Percentiles rank a stretch among this genome's conserved stretches.
Conservation (phyloP, 2,329 filamentous ascomycete species). For the Diaporthe ampelina region DNA sequence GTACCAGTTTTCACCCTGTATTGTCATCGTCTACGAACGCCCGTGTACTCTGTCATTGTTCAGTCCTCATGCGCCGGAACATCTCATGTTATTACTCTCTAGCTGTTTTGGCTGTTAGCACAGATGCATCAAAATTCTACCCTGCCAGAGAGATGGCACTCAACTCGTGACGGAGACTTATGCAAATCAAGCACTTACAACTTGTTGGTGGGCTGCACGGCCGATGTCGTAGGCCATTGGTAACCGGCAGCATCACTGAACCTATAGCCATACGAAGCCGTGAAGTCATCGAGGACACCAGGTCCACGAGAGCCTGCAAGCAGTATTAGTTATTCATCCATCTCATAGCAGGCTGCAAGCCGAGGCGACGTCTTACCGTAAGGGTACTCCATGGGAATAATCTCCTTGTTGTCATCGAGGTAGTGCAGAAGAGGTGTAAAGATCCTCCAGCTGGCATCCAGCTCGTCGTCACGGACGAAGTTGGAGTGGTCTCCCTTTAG, state of each 20-base stretch:
- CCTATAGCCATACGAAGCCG: constrained; percentile 97
- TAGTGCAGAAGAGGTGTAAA: constrained; percentile 98
- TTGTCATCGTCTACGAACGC: constrained; percentile 25
- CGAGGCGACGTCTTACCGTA: constrained; percentile 79
- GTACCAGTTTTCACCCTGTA: constrained; percentile 22
- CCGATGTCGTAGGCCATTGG: constrained; percentile 89
- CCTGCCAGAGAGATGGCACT: constrained; percentile 16
- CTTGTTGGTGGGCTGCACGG: constrained; percentile 76
- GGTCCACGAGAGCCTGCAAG: constrained; percentile 90
- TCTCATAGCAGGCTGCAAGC: background rate
- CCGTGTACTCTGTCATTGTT: constrained; percentile 6
- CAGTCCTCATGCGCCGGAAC: constrained; percentile 15
- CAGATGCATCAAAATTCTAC: background rate
- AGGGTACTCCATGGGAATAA: constrained; percentile 99
- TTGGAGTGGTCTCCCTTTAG: constrained; percentile 99
- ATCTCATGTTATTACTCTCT: constrained; percentile 28
- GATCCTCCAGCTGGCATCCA: constrained; percentile 98
- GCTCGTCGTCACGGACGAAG: constrained; percentile 96
- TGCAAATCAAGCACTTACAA: constrained; percentile 70
- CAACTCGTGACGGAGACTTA: constrained; percentile 3
- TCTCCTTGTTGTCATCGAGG: constrained; percentile 99
- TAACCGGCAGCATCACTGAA: constrained; percentile 97
- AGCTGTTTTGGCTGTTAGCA: constrained; percentile 36
- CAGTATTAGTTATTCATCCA: constrained; percentile 47
- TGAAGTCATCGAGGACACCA: constrained; percentile 97